Evolutionary conservation across 129 eudicot species (phyloP).

Genomic region (Erigeron canadensis): DNA sequence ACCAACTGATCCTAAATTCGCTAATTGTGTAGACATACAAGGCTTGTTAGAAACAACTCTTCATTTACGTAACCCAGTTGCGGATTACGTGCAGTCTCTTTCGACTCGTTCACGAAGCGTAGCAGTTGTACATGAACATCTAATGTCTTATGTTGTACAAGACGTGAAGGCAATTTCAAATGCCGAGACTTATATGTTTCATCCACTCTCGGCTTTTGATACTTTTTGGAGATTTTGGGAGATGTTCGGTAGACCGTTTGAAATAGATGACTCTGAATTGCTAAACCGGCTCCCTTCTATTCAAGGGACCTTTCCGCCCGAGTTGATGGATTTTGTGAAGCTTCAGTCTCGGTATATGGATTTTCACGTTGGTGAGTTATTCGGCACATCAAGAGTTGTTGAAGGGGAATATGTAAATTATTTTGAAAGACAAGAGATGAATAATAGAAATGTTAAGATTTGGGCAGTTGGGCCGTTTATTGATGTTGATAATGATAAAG

Average conservation of each 20-base stretch:
- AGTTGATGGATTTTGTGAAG: constrained; percentile 22
- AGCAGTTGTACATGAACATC: constrained; percentile 37
- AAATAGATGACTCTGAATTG: neutral
- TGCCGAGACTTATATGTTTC: constrained; percentile 44
- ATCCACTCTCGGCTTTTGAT: constrained; percentile 16
- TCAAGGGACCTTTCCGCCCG: constrained; percentile 15
- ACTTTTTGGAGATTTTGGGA: constrained; percentile 15
- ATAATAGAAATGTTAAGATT: neutral
- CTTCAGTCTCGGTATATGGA: neutral
- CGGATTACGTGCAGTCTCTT: constrained; percentile 22
- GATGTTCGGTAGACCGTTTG: constrained; percentile 18
- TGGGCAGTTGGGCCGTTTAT: neutral
- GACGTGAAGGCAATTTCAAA: constrained; percentile 38
- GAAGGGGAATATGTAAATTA: neutral
- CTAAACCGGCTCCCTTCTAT: constrained; percentile 11
- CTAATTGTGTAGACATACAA: too few species aligned
- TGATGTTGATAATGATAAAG: too few species aligned
- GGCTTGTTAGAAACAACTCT: too few species aligned
- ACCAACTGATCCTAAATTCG: neutral
- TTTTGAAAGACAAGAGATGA: neutral
- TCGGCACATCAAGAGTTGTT: constrained; percentile 34
- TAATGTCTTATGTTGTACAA: constrained; percentile 45
- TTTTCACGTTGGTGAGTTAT: constrained; percentile 37
- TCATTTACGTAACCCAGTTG: constrained; percentile 36
- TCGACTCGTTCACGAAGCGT: constrained; percentile 29